Percentiles rank a stretch among this genome's conserved stretches.
Evolutionary conservation across 495 filamentous ascomycete genomes (phyloP).

Genomic region (Hypoxylon lienhwacheense): DNA sequence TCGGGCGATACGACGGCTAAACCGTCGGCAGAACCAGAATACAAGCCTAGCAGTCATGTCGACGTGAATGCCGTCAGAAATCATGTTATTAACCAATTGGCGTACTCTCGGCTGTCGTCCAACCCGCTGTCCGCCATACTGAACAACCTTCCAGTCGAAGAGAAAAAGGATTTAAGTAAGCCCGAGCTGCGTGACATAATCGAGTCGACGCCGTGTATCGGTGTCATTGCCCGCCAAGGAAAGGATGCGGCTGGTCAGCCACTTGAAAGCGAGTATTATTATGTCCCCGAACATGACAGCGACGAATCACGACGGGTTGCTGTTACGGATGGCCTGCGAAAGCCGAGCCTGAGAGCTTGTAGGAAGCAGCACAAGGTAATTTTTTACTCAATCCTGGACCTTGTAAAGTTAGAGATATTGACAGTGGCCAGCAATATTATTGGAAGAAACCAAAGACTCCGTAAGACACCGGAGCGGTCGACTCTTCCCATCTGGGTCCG

Average conservation of each 20-base stretch:
- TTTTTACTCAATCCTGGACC: slow-evolving; percentile 10
- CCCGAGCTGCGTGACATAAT: slow-evolving; percentile 70
- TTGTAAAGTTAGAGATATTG: slow-evolving; percentile 15
- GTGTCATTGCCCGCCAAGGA: slow-evolving; percentile 84
- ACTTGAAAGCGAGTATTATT: slow-evolving; percentile 96
- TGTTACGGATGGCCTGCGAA: slow-evolving; percentile 82
- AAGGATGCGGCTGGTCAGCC: slow-evolving; percentile 95
- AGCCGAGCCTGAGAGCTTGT: slow-evolving; percentile 83
- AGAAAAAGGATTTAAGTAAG: slow-evolving; percentile 57
- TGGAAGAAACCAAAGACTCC: slow-evolving; percentile 76
- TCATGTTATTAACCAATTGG: slow-evolving; percentile 90
- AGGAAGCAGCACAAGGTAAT: slow-evolving; percentile 94
- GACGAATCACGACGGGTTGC: slow-evolving; percentile 77
- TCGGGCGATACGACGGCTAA: slow-evolving; percentile 34
- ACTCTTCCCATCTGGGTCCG: slow-evolving; percentile 1
- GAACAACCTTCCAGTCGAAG: slow-evolving; percentile 74
- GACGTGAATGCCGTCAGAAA: slow-evolving; percentile 56
- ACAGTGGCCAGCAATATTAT: slow-evolving; percentile 76
- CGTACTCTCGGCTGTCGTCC: slow-evolving; percentile 93
- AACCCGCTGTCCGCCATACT: slow-evolving; percentile 87
- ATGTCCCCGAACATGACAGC: slow-evolving; percentile 85
- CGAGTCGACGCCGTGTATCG: slow-evolving; percentile 72
- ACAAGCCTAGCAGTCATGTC: slow-evolving; percentile 22
- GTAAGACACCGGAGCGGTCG: slow-evolving; percentile 32
- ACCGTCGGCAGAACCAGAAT: slow-evolving; percentile 33